Conservation (phyloP, 345 rosid species). For the Odontarrhena argentea region DNA sequence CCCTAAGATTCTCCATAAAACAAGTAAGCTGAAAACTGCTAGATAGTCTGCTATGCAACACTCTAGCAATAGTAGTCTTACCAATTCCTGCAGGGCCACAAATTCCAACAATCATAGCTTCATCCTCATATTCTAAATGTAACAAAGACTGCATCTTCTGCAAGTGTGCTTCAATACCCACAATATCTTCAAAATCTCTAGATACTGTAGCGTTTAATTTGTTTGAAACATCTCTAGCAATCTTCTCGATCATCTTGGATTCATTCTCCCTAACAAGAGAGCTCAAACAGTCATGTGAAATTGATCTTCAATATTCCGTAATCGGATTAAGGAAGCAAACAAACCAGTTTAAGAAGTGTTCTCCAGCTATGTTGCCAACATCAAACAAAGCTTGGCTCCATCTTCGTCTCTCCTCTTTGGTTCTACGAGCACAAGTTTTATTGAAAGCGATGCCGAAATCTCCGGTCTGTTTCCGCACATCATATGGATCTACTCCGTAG, state of each 20-base stretch:
- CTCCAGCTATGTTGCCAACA: neutral
- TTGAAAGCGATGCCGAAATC: neutral
- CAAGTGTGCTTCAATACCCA: neutral
- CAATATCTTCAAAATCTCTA: neutral
- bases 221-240: neutral
- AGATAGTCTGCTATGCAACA: neutral
- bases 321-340: neutral
- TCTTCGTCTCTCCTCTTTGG: neutral
- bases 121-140: neutral
- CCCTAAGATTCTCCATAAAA: conserved; percentile 9
- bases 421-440: too few relatives aligned
- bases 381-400: conserved; percentile 2
- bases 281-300: neutral
- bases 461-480: neutral
- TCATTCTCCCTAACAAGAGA: conserved; percentile 4
- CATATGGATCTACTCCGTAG: neutral
- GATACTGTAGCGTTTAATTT: neutral
- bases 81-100: neutral
- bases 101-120: neutral
- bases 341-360: neutral
- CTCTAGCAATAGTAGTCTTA: conserved; percentile 10
- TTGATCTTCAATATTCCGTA: too few relatives aligned
- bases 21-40: neutral
- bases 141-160: neutral
- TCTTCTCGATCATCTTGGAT: conserved; percentile 22